These are phyloP conservation scores for Hericium coralloides DNA, from an alignment of 768 basidiomycete genomes.

Conservation along the genomic window DNA sequence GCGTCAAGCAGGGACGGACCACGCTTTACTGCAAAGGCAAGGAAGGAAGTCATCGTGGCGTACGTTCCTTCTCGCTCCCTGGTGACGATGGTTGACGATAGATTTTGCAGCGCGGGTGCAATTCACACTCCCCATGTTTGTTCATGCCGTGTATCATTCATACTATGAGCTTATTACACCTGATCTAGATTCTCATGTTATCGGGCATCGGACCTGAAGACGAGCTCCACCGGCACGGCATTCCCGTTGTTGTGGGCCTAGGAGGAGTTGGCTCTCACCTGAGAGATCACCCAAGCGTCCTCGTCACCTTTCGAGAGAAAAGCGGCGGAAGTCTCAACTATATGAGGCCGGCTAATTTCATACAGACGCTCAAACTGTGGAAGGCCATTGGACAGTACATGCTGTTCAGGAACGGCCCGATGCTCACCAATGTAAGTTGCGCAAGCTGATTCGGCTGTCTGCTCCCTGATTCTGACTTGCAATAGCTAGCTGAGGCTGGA, in stretches of 20 bases:
- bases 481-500: constrained; percentile 32
- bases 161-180: neutral
- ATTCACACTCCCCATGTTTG: constrained; percentile 57
- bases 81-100: neutral
- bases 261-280: constrained; percentile 71
- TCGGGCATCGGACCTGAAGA: constrained; percentile 71
- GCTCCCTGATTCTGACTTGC: neutral
- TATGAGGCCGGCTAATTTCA: constrained; percentile 15
- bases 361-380: neutral
- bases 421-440: constrained; percentile 50
- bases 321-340: constrained; percentile 32
- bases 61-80: constrained; percentile 24
- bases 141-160: neutral
- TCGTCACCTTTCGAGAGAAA: constrained; percentile 45
- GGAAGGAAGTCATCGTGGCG: constrained; percentile 56
- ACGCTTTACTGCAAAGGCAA: constrained; percentile 38
- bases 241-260: constrained; percentile 52
- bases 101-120: constrained; percentile 41
- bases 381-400: constrained; percentile 28
- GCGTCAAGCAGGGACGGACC: constrained; percentile 26
- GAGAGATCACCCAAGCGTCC: constrained; percentile 55
- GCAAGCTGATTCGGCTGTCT: no score
- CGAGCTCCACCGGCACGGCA: constrained; percentile 41
- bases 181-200: constrained; percentile 49
- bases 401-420: constrained; percentile 36